Evolutionary conservation across 345 rosid species (phyloP), one percentile per base, ranked within the genome.

Genomic region (Garcia nutans): DNA sequence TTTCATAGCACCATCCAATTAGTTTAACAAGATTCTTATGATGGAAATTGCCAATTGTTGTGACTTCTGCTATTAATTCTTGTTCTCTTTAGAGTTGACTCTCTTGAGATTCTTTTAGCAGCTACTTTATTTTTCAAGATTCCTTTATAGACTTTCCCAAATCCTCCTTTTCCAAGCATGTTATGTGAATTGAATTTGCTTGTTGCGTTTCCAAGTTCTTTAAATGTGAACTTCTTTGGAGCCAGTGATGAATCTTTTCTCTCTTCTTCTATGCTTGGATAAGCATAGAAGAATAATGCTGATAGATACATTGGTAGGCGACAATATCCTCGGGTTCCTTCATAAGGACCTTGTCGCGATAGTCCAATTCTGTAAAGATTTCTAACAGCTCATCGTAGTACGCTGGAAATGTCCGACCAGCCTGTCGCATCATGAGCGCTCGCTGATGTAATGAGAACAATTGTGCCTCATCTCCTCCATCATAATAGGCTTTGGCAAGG

Each of bases 1-100:
- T 84, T 78, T 92, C 86, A n/a, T 89, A 86, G 79, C 92, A 92
- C 97, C 97, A 92, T n/a, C 97, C 97, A 24, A 90, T 83, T 74
- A 91, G 76, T 78, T 85, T 91, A 41, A 93, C 97, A 0, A 91
- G 85, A 65, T 93, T 90, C 59, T 79, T 76, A 74, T 93, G 95
- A 28, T 86, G 86, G n/a, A 93, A 83, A 66, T 82, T 86, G 72
- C 98, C 89, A 2, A 92, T 90, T 17, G 93, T 92, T 12, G 88
- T 90, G 56, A 92, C 92, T 84, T 90, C 91, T 2, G 93, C 86
- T 28, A 89, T 78, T 84, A 93, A 93, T 73, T 88, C 95, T 77
- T 85, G 91, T 83, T 90, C 90, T 20, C 94, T 95, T 68, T 90
- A n/a, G 97, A 20, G 79, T 82, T 8, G 92, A 87, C 60, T 84